phyloP scores from a whole-genome alignment of 2,329 filamentous ascomycete species.

The Xylaria sp. region DNA sequence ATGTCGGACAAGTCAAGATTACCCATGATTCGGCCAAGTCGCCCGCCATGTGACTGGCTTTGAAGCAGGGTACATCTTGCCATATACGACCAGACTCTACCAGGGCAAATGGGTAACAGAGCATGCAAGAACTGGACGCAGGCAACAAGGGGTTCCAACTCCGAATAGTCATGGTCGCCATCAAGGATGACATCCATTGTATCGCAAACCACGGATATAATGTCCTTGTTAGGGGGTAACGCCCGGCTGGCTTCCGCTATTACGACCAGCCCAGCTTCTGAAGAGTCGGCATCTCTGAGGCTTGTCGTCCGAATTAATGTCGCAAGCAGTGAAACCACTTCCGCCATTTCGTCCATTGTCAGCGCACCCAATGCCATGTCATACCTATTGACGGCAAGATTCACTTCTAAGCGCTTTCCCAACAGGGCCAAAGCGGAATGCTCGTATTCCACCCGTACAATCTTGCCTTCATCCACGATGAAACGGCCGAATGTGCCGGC shows the following conservation, averaged over 20 bases:
- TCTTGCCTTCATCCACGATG: constrained; percentile 69
- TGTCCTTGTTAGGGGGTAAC: constrained; percentile 58
- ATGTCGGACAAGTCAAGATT: constrained; percentile 72
- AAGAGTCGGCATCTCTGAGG: constrained; percentile 30
- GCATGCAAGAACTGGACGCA: constrained; percentile 77
- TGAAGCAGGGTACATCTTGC: constrained; percentile 75
- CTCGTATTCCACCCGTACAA: constrained; percentile 69
- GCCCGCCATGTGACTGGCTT: constrained; percentile 68
- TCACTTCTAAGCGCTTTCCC: constrained; percentile 68
- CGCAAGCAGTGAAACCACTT: constrained; percentile 69
- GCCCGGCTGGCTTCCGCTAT: constrained; percentile 55
- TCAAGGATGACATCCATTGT: constrained; percentile 71
- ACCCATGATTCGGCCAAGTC: constrained; percentile 73
- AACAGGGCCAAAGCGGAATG: constrained; percentile 79
- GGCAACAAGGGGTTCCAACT: constrained; percentile 60
- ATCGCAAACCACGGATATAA: constrained; percentile 75
- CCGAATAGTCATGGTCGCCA: constrained; percentile 56
- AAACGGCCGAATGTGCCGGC: constrained; percentile 64
- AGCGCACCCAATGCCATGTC: constrained; percentile 49
- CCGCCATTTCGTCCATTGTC: constrained; percentile 58
- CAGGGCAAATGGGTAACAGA: constrained; percentile 68
- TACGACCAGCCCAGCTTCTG: constrained; percentile 41
- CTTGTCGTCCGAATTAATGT: constrained; percentile 57
- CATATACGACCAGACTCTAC: constrained; percentile 85
- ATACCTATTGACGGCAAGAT: constrained; percentile 52